Base-by-base conservation (phyloP, 441 rosid genomes). In the Monsonia emarginata region DNA sequence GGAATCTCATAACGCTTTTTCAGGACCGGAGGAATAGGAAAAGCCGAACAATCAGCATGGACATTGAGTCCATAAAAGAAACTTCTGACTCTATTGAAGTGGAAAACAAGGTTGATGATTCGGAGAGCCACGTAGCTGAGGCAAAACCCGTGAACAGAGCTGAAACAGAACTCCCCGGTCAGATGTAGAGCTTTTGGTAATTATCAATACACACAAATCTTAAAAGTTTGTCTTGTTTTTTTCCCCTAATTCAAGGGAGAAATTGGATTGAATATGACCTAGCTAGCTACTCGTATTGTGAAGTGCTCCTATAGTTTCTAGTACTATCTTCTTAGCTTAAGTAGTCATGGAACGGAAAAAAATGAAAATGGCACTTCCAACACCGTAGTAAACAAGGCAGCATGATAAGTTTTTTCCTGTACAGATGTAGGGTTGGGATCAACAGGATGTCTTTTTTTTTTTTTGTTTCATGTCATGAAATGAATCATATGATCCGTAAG, bases 91-190 rank as follows among this genome's bases (percentile, higher is more conserved):
- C 57, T 65, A 74, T 38, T 0, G 82, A 67, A 0, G 28, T 57
- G n/a, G 84, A 81, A 76, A 72, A 42, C 73, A 76, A 70, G 62
- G 74, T 42, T 34, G 79, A 68, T 42, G 79, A 72, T 65, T 64
- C 70, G 0, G 79, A 70, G 71, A 73, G 75, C 78, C 66, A 65
- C n/a, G 10, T 24, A 14, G 31, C 73, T 0, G 73, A 75, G 62
- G 67, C 57, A 58, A 66, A 40, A 19, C 74, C 24, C 72, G 69
- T 44, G 74, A 67, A 57, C 64, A 73, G 71, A 25, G 73, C 46
- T 64, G 68, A 71, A 59, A 64, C 67, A 34, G 72, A n/a, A 59
- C 52, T 44, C 52, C 0, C 0, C 5, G 40, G 24, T 64, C 60
- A 52, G 61, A 70, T 26, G 64, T 34, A 65, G 70, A 42, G 54